Evolutionary conservation across 2,329 filamentous ascomycete species (phyloP).

Genomic region (Cladosporium sp.): DNA sequence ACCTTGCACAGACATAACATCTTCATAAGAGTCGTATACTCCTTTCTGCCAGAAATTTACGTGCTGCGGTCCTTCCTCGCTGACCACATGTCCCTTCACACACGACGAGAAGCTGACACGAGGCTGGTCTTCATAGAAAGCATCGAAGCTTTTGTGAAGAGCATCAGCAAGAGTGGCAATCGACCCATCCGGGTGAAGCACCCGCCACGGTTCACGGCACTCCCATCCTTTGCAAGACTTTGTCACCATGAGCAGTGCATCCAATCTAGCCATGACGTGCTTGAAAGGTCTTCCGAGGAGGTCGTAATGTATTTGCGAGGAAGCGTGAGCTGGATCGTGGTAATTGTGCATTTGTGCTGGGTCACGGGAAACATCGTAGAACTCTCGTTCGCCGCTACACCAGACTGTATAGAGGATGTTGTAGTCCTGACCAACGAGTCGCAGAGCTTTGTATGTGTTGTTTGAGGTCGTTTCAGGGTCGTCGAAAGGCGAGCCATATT

Average conservation of each 20-base stretch:
- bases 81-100: constrained; percentile 53
- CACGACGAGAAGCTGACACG: constrained; percentile 53
- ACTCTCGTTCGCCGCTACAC: constrained; percentile 64
- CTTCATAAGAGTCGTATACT: background rate
- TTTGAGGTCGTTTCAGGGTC: constrained; percentile 14
- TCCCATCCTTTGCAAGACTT: constrained; percentile 30
- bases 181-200: constrained; percentile 27
- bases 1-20: background rate
- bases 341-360: constrained; percentile 24
- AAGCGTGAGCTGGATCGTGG: constrained; percentile 10
- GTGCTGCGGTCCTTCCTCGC: constrained; percentile 50
- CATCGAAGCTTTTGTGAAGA: constrained; percentile 25
- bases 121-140: constrained; percentile 30
- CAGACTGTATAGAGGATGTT: constrained; percentile 64
- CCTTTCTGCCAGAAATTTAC: constrained; percentile 15
- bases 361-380: constrained; percentile 49
- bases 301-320: constrained; percentile 14
- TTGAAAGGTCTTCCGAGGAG: constrained; percentile 19
- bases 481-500: constrained; percentile 19
- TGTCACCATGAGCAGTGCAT: constrained; percentile 30
- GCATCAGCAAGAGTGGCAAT: constrained; percentile 27
- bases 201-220: constrained; percentile 30
- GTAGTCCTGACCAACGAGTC: constrained; percentile 38
- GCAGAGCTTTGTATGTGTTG: constrained; percentile 30
- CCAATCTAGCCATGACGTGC: constrained; percentile 24